Percentiles rank a stretch among this genome's conserved stretches.
These are phyloP conservation scores for Phenoliferia sp. DNA, from an alignment of 1,284 basidiomycete species.

Conservation along the genomic window DNA sequence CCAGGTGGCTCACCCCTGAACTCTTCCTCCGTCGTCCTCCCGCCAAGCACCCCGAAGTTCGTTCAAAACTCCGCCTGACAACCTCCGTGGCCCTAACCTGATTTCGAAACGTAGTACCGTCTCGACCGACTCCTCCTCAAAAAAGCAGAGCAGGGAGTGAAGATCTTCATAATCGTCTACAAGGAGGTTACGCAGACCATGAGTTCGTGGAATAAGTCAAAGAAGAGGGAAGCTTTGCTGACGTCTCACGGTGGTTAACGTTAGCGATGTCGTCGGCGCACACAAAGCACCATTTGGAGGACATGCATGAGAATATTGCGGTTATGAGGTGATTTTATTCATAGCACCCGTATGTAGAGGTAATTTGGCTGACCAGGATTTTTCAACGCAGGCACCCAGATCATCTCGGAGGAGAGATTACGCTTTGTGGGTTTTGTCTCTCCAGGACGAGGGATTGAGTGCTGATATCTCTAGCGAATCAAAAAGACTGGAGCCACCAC, in stretches of 20 bases:
- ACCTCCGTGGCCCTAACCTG: background rate
- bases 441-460: too few species aligned
- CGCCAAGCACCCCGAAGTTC: conserved; percentile 62
- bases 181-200: conserved; percentile 89
- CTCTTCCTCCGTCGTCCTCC: conserved; percentile 85
- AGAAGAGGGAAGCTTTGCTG: background rate
- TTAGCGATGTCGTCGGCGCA: conserved; percentile 50
- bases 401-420: conserved; percentile 77
- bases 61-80: background rate
- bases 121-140: conserved; percentile 75
- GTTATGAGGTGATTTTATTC: too few species aligned
- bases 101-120: conserved; percentile 52
- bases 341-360: too few species aligned
- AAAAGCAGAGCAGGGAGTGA: conserved; percentile 86
- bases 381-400: conserved; percentile 62
- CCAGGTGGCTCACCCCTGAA: conserved; percentile 72
- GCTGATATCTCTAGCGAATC: too few species aligned
- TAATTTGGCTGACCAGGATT: too few species aligned
- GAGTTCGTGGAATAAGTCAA: conserved; percentile 42
- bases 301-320: conserved; percentile 75
- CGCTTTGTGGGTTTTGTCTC: too few species aligned
- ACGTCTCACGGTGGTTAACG: background rate
- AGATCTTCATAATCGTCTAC: conserved; percentile 63
- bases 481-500: conserved; percentile 83
- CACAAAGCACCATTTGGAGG: conserved; percentile 63